phyloP scores from a whole-genome alignment of 441 rosid species.

The Bruguiera hainesii region DNA sequence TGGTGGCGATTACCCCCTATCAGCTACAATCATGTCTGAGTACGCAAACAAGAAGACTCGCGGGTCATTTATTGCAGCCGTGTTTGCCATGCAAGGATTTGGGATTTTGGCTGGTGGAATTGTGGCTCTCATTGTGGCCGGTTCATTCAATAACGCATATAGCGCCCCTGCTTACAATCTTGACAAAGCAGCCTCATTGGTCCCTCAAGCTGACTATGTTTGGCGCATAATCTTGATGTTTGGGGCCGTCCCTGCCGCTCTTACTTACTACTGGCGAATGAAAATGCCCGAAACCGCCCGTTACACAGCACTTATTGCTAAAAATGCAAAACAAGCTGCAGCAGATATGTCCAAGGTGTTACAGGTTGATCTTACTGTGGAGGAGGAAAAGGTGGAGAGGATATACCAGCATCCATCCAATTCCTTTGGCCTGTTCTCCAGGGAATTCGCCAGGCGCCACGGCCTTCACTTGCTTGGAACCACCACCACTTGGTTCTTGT shows the following conservation, averaged over 20 bases:
- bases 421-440: conserved; percentile 52
- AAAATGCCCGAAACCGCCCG: conserved; percentile 88
- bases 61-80: conserved; percentile 83
- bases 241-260: conserved; percentile 68
- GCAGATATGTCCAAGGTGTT: conserved; percentile 72
- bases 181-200: conserved; percentile 43
- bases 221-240: conserved; percentile 73
- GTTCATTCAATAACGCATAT: conserved; percentile 38
- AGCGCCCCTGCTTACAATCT: conserved; percentile 41
- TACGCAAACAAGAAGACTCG: conserved; percentile 78
- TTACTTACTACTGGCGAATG: conserved; percentile 74
- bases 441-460: conserved; percentile 46
- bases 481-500: conserved; percentile 67
- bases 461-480: conserved; percentile 73
- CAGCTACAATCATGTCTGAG: conserved; percentile 85
- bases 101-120: conserved; percentile 72
- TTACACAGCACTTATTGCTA: conserved; percentile 77
- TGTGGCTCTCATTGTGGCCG: conserved; percentile 45
- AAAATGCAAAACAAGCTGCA: conserved; percentile 63
- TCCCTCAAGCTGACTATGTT: conserved; percentile 58
- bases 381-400: conserved; percentile 35
- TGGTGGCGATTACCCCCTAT: conserved; percentile 78
- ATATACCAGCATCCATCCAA: conserved; percentile 5
- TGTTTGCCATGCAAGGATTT: conserved; percentile 86
- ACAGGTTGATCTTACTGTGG: conserved; percentile 53